phyloP scores from a whole-genome alignment of 1,284 basidiomycete species.

The Tilletia setariae region DNA sequence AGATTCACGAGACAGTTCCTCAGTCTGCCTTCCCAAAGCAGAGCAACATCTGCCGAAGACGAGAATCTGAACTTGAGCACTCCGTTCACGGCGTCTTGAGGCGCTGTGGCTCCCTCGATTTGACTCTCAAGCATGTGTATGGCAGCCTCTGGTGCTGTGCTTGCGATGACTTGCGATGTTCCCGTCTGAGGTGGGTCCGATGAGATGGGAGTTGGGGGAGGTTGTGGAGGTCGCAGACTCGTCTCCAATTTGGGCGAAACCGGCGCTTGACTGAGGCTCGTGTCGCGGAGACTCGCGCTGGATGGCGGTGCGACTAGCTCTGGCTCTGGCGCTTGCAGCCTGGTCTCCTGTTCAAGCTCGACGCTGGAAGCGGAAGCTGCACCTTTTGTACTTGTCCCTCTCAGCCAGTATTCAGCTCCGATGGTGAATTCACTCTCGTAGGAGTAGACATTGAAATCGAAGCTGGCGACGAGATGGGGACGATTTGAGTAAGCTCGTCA shows the following conservation, averaged over 20 bases:
- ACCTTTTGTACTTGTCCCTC: background rate
- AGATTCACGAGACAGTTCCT: constrained; percentile 82
- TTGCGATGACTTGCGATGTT: too few relatives aligned
- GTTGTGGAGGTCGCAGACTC: background rate
- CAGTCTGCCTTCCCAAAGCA: constrained; percentile 92
- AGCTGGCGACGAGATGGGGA: constrained; percentile 53
- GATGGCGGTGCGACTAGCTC: constrained; percentile 3
- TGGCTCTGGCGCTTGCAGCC: background rate
- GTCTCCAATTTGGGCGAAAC: background rate
- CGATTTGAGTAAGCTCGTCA: background rate
- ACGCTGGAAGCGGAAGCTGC: background rate
- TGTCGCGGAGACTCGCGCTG: constrained; percentile 2
- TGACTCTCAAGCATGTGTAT: too few relatives aligned
- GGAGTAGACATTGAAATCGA: constrained; percentile 94
- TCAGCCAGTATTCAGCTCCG: constrained; percentile 57
- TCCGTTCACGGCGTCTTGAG: constrained; percentile 64
- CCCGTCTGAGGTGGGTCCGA: background rate
- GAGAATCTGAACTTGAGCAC: constrained; percentile 85
- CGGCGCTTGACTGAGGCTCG: too few relatives aligned
- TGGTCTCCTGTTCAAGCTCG: background rate
- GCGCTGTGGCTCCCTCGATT: background rate
- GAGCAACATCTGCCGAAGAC: constrained; percentile 68
- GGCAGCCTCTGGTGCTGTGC: too few relatives aligned
- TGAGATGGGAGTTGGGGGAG: background rate
- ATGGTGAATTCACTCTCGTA: constrained; percentile 94